Evolutionary conservation across 148 eudicot species (phyloP).

Genomic region (Fagopyrum homotropicum): DNA sequence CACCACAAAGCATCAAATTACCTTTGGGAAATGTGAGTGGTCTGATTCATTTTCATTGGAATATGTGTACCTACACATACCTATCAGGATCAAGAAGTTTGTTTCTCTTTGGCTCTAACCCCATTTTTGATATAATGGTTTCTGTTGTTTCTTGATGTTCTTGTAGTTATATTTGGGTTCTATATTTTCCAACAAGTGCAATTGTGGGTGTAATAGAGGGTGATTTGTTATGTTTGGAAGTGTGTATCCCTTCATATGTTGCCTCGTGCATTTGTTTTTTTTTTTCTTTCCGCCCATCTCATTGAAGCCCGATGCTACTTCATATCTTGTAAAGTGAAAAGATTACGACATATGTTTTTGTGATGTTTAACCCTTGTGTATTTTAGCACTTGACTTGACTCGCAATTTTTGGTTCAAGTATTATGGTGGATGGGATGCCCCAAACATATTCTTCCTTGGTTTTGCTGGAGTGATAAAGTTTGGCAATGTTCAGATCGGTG

Average conservation of each 20-base stretch:
- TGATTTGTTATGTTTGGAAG: neutral
- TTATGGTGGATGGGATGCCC: conserved; percentile 99
- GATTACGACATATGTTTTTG: no score
- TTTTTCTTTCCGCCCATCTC: neutral
- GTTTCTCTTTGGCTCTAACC: neutral
- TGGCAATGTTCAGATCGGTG: conserved; percentile 89
- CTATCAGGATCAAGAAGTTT: neutral
- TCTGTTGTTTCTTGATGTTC: neutral
- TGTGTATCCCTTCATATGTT: neutral
- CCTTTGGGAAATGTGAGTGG: conserved; percentile 94
- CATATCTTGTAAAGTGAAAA: neutral
- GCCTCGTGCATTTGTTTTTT: neutral
- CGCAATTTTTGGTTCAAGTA: conserved; percentile 43
- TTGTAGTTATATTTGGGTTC: neutral
- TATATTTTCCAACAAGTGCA: neutral
- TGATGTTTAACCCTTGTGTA: no score
- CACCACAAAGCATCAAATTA: conserved; percentile 97
- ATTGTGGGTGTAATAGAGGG: neutral
- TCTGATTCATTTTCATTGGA: neutral
- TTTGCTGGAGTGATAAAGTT: conserved; percentile 93
- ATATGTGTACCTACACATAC: neutral
- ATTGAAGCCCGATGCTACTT: neutral
- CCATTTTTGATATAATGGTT: neutral
- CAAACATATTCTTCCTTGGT: conserved; percentile 90
- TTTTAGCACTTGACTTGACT: neutral